Base-by-base conservation (phyloP, 2,329 filamentous ascomycete species). In the Epichloe sibirici region DNA sequence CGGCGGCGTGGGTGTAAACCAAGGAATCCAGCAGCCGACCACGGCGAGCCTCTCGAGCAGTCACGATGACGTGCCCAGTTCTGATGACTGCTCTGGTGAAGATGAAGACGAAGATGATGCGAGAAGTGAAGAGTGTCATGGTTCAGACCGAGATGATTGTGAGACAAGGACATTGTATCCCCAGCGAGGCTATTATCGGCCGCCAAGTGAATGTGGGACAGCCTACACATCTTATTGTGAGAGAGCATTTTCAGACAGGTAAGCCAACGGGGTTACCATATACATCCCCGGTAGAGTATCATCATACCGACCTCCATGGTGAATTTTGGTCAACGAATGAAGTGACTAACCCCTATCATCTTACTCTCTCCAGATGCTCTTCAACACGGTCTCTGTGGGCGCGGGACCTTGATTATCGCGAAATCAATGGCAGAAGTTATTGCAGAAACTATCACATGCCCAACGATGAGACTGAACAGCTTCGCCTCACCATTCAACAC, bases 381-480 rank as follows among this genome's bases (percentile, higher is more conserved):
- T 72, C 74, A 12, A 77, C 74, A 17, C 67, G 73, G 47, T 77
- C 74, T n/a, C 61, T 77, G 48, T 74, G 71, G 61, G 72, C 71
- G 42, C 64, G 68, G 53, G 74, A 76, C 56, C 69, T 84, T 35
- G 74, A 81, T 61, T 77, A 78, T 57, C 70, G 78, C 51, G 69
- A 76, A 55, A 80, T 85, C 56, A 77, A 85, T 65, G 79, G 74
- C 44, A 77, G 82, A 23, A 74, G 83, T 57, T 83, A 81, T 61
- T 82, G 82, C 60, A 71, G 76, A 37, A 72, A 73, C 37, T 85
- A 84, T 60, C 81, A 73, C 63, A 82, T 85, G 74, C 82, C 82
- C 13, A 84, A 83, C 63, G 82, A 85, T 59, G 78, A 83, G 45
- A 67, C 74, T 45, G 82, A 86, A 61, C 80, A 84, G 63, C 78